Base-by-base conservation (phyloP, 176 grass and related monocot species). In the Themeda triandra region DNA sequence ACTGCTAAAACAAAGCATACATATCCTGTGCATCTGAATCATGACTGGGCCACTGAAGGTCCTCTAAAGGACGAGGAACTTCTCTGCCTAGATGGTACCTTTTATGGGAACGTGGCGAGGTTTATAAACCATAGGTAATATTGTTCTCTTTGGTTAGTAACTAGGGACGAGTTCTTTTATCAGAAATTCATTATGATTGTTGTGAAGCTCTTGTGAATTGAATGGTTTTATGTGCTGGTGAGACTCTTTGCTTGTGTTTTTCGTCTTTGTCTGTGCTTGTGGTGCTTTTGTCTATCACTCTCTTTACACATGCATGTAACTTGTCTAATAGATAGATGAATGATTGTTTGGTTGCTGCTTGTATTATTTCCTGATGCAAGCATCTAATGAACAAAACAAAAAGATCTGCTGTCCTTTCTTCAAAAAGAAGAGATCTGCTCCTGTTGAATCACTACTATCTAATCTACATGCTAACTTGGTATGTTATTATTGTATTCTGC, bases 121-220 rank as follows among this genome's bases (percentile, higher is more conserved):
- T 98, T 98, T 87, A 95, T 98, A 77, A 98, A 98, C 76, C 96
- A 98, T 31, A 98, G 93, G 93, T 98, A 92, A 69, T 58, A 71
- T 33, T n/a, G n/a, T 71, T 49, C n/a, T 42, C 24, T 69, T 9
- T 66, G 29, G 10, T 30, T 35, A 3, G 32, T 33, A 33, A 33
- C 32, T 3, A 35, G 33, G 33, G 12, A 33, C 70, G 8, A 33
- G 4, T 5, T 10, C 36, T 65, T 80, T 59, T 6, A 53, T 35
- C 29, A 60, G 14, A 62, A 74, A 71, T 13, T 25, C 23, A 21
- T 68, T 25, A 69, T 68, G 17, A 63, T 60, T 74, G 10, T 49
- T 25, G 67, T n/a, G 14, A 23, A 76, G 59, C 48, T 80, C 8
- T 66, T 10, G 23, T 53, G 32, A 66, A 32, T 13, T 15, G 73